Evolutionary conservation across 202 grass and related monocot species (phyloP).

Genomic region (Schoenoplectus tabernaemontani): DNA sequence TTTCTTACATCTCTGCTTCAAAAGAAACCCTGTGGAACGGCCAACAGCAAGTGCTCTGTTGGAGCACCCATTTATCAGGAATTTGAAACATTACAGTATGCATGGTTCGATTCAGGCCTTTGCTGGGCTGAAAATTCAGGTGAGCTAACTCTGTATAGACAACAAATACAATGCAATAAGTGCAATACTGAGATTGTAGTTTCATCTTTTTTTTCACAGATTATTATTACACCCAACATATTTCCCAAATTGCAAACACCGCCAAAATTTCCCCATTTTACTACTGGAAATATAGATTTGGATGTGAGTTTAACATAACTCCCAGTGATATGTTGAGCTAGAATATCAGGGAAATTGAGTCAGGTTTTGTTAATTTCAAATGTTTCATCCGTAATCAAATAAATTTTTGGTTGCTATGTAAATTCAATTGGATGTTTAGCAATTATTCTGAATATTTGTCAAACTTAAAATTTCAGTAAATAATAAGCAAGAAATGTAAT

Average conservation of each 20-base stretch:
- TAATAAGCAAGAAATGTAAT: background rate
- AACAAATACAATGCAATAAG: background rate
- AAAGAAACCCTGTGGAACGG: constrained; percentile 68
- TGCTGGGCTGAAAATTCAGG: constrained; percentile 43
- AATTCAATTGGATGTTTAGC: background rate
- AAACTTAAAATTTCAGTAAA: background rate
- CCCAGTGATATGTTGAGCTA: background rate
- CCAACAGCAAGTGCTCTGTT: constrained; percentile 63
- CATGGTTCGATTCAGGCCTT: constrained; percentile 38
- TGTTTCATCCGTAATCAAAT: background rate
- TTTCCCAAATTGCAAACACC: background rate
- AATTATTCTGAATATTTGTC: background rate
- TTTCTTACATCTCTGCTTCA: constrained; percentile 81
- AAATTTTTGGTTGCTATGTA: background rate
- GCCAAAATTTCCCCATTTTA: background rate
- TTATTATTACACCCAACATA: background rate
- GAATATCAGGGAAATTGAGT: background rate
- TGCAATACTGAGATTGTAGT: background rate
- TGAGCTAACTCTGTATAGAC: background rate
- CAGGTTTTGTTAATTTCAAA: background rate
- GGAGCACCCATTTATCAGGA: constrained; percentile 66
- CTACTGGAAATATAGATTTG: background rate
- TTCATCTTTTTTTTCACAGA: background rate
- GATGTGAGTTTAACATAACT: background rate
- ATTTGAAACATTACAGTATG: constrained; percentile 41